A percentile compares a stretch with the other conserved stretches of the same genome.
Conservation (phyloP, 441 rosid species). For the Pelargonium cotyledonis region DNA sequence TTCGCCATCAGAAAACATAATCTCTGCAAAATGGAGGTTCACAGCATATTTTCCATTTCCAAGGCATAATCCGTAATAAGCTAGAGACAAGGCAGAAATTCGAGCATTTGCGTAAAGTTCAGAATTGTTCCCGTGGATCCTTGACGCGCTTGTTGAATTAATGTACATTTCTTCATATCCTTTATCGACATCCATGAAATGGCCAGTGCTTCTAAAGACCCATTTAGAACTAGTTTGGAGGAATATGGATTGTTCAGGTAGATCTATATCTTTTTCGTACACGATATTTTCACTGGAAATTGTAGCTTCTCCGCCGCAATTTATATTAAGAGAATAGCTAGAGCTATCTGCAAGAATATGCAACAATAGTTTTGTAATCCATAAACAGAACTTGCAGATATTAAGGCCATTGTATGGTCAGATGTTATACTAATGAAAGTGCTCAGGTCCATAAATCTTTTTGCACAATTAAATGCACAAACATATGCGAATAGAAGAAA, state of each 20-base stretch:
- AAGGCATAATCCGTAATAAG: constrained; percentile 50
- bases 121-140: too few species aligned
- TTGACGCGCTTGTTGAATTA: constrained; percentile 2
- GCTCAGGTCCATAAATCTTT: too few species aligned
- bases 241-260: constrained; percentile 18
- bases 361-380: too few species aligned
- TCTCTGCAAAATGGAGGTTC: constrained; percentile 60
- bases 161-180: constrained; percentile 15
- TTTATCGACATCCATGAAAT: constrained; percentile 45
- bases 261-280: constrained; percentile 31
- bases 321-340: constrained; percentile 40
- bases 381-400: too few species aligned
- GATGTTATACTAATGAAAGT: too few species aligned
- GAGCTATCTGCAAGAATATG: too few species aligned
- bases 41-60: constrained; percentile 40
- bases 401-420: too few species aligned
- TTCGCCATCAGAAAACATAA: constrained; percentile 26
- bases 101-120: constrained; percentile 40
- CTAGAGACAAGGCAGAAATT: constrained; percentile 44
- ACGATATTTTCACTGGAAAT: constrained; percentile 10
- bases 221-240: constrained; percentile 24
- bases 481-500: too few species aligned
- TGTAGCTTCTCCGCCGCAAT: constrained; percentile 41
- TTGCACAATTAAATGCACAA: too few species aligned
- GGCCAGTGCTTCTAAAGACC: constrained; percentile 48